Conservation (phyloP, 257 asterid species). For the Salvia hispanica region DNA sequence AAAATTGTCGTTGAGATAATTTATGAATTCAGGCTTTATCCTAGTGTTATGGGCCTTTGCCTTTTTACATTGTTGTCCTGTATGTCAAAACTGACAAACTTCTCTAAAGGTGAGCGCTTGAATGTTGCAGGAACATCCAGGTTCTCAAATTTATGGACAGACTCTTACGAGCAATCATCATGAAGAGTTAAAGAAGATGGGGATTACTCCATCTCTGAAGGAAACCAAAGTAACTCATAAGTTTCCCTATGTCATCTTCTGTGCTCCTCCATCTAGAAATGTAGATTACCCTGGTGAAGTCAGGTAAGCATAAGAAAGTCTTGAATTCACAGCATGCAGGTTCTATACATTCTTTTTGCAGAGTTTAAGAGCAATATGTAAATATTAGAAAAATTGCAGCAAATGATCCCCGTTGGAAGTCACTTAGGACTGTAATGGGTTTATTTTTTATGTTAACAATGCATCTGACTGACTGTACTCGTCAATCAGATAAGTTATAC, state of each 20-base stretch:
- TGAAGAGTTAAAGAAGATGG: conserved; percentile 70
- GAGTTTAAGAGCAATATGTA: conserved; percentile 3
- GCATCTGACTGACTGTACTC: neutral
- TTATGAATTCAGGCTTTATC: conserved; percentile 6
- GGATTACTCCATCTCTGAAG: conserved; percentile 71
- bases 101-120: conserved; percentile 25
- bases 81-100: neutral
- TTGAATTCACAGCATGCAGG: conserved; percentile 5
- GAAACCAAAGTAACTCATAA: conserved; percentile 48
- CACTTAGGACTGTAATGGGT: conserved; percentile 1
- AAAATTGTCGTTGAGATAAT: neutral
- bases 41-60: neutral
- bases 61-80: conserved; percentile 1
- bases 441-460: neutral
- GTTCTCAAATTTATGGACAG: conserved; percentile 75
- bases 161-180: conserved; percentile 82
- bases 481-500: neutral
- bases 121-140: conserved; percentile 70
- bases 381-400: conserved; percentile 3
- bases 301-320: conserved; percentile 46
- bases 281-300: conserved; percentile 85
- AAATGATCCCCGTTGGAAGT: conserved; percentile 17
- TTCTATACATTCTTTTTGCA: conserved; percentile 2
- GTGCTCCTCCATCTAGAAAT: conserved; percentile 83
- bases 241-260: conserved; percentile 86